Base-by-base conservation (phyloP, 1,284 basidiomycete genomes). In the Sanghuangporus weigelae region DNA sequence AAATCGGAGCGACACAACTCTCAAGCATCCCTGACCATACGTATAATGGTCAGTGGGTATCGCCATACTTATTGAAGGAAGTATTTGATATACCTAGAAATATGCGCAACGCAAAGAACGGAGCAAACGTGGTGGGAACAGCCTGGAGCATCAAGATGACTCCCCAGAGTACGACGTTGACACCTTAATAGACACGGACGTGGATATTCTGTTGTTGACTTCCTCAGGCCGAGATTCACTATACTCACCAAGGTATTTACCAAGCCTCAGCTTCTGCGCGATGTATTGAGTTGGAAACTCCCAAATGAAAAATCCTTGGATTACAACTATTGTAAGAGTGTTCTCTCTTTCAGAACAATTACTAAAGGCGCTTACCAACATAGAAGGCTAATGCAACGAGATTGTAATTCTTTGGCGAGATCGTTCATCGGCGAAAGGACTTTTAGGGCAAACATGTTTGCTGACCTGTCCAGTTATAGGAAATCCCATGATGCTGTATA, bases 271-370 rank as follows among this genome's bases (percentile, higher is more conserved):
- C 63, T 82, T 83, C 70, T 88, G 86, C 0, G 86, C 81, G 55
- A 89, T 81, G 66, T 84, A 87, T 35, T 85, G 81, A 0, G 85
- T 86, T 1, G 87, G 85, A 64, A 88, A 87, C 68, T 89, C 85
- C 78, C 82, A 88, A 23, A 83, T 73, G 35, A 86, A 72, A 68
- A 82, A 87, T 0, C 85, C 85, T 85, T 31, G 26, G 26, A 26
- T 36, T 10, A 1, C 35, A 36, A n/a, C 35, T 10, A 36, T 60
- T 57, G 65, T 54, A 19, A 50, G 31, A 40, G 26, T 12, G 16
- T 10, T 16, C 1, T 7, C 19, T 12, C 1, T 7, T 7, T 12
- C n/a, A 16, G 35, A 12, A 35, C 36, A n/a, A 16, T 10, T 39
- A 16, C 26, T 19, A 16, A 36, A 26, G 21, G 36, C 21, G 58